Base-by-base conservation (phyloP, 2,329 filamentous ascomycete species). In the Geosmithia morbida region DNA sequence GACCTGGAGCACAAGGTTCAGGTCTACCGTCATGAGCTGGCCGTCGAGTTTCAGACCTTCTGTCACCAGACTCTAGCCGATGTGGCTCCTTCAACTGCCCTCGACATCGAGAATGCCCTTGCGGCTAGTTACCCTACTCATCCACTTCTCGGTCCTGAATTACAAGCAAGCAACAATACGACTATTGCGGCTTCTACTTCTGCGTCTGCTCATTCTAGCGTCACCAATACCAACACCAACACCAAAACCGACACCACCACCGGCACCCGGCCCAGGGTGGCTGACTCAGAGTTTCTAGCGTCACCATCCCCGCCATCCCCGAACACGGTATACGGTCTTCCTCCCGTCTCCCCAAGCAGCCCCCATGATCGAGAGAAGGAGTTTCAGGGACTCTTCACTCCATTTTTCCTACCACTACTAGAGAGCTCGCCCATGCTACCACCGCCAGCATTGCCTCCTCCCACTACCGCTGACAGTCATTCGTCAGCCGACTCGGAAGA, bases 341-440 rank as follows among this genome's bases (percentile, higher is more conserved):
- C 56, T 54, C 54, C 55, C 56, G 55, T 57, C 53, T 49, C 53
- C 45, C 56, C 59, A 56, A 53, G 52, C 59, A 48, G 52, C 54
- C 54, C 53, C 51, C 55, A 49, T 50, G 72, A 74, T 49, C 71
- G 74, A 50, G 76, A 81, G 53, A 64, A 66, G 56, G 77, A 81
- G 53, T 73, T 83, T 52, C 71, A 72, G 52, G 78, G 78, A 51
- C 62, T 83, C 50, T 82, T 83, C 56, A 81, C 73, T 37, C 79
- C 78, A 26, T 72, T 65, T 51, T 83, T 75, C 55, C 68, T 83
- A 48, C 77, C 78, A 43, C 65, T 83, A 48, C 70, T 83, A 48
- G 78, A 80, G 53, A 66, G 67, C 51, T 56, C 57, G 6, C 45
- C 46, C 44, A 50, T 3, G 14, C 55, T 56, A 40, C 51, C 48